phyloP scores from a whole-genome alignment of 768 basidiomycete species.

The Lactifluus pinguis region DNA sequence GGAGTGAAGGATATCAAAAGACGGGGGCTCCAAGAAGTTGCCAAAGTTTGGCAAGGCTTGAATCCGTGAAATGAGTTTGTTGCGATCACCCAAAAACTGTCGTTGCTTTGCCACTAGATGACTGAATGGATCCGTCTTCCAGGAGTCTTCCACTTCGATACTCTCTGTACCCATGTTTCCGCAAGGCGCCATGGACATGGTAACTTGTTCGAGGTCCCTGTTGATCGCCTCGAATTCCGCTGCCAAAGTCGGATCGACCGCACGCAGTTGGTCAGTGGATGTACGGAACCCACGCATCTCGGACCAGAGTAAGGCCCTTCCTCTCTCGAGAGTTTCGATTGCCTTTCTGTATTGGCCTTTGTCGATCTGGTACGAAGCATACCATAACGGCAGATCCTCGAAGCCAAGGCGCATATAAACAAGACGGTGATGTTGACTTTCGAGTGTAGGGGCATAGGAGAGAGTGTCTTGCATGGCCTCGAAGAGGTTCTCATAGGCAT shows the following conservation, averaged over 20 bases:
- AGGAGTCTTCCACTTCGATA: background rate
- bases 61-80: background rate
- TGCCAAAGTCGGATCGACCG: background rate
- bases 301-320: conserved; percentile 9
- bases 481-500: background rate
- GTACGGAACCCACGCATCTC: conserved; percentile 9
- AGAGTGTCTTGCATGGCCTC: background rate
- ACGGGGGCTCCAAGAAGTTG: background rate
- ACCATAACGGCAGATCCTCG: background rate
- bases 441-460: background rate
- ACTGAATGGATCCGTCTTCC: background rate
- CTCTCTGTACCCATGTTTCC: background rate
- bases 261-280: background rate
- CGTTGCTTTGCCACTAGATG: background rate
- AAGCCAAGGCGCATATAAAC: background rate
- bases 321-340: conserved; percentile 8
- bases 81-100: background rate
- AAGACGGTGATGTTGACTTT: background rate
- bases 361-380: background rate
- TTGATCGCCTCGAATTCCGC: background rate
- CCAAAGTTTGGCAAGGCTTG: background rate
- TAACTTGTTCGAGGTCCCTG: background rate
- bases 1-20: background rate
- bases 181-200: background rate
- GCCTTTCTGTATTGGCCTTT: background rate